Conservation (phyloP, 305 asterid species). For the Petunia hybrid region DNA sequence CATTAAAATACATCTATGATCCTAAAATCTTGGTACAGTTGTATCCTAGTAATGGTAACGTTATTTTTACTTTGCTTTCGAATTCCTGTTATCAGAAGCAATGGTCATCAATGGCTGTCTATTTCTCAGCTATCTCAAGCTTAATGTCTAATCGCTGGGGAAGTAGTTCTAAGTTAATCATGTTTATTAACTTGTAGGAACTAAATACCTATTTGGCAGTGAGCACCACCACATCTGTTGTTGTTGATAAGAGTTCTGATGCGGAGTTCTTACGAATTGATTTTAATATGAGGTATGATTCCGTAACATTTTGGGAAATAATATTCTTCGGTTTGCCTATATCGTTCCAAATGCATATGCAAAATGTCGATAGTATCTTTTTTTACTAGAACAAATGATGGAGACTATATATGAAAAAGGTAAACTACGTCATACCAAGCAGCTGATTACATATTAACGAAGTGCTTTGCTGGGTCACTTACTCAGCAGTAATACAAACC, state of each 20-base stretch:
- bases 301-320: background rate
- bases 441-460: constrained; percentile 3
- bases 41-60: background rate
- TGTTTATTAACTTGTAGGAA: constrained; percentile 65
- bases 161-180: background rate
- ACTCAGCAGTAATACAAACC: background rate
- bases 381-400: background rate
- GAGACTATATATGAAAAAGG: background rate
- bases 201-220: constrained; percentile 70
- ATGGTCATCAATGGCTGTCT: constrained; percentile 18
- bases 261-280: constrained; percentile 86
- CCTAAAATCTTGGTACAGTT: background rate
- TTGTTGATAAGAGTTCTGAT: constrained; percentile 90
- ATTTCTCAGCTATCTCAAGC: background rate
- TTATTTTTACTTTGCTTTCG: background rate
- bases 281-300: constrained; percentile 80
- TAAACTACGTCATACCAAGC: background rate
- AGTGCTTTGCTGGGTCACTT: background rate
- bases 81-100: constrained; percentile 17
- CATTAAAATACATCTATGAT: background rate
- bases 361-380: background rate
- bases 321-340: background rate
- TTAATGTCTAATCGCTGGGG: background rate
- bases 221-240: constrained; percentile 71
- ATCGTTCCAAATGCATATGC: background rate